Percentiles rank a stretch among this genome's conserved stretches.
Conservation (phyloP, 2,329 filamentous ascomycete species). For the Metarhizium album region DNA sequence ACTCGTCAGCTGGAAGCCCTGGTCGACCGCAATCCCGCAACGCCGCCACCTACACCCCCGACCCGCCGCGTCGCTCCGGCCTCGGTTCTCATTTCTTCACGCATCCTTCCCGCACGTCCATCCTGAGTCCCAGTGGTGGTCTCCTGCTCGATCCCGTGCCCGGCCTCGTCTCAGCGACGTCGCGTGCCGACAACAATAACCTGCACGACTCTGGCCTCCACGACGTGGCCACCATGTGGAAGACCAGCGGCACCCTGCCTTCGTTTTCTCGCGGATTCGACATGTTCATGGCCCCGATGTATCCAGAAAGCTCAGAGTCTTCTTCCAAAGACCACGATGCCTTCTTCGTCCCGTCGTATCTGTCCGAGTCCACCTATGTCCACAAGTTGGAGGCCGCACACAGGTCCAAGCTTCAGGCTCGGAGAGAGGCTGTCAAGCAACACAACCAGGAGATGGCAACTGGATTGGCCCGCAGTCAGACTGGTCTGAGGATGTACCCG, state of each 20-base stretch:
- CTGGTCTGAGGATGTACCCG: conserved; percentile 9
- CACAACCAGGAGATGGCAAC: neutral
- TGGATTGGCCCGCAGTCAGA: neutral
- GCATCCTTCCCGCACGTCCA: conserved; percentile 24
- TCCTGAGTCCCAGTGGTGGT: conserved; percentile 39
- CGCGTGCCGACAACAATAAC: conserved; percentile 9
- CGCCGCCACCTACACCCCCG: conserved; percentile 16
- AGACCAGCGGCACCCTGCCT: conserved; percentile 22
- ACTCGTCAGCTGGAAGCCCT: conserved; percentile 12
- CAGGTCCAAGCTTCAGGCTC: conserved; percentile 44
- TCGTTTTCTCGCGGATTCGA: conserved; percentile 44
- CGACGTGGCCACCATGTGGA: conserved; percentile 14
- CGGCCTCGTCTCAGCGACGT: conserved; percentile 2
- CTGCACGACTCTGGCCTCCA: conserved; percentile 25
- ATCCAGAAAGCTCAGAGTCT: conserved; percentile 15
- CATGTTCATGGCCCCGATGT: conserved; percentile 29
- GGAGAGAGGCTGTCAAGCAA: conserved; percentile 18
- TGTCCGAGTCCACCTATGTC: conserved; percentile 67
- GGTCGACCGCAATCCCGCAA: conserved; percentile 6
- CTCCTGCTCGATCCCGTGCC: conserved; percentile 12
- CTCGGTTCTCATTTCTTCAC: conserved; percentile 35
- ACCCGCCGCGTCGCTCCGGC: conserved; percentile 20
- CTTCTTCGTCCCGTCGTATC: conserved; percentile 80
- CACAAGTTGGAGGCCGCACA: conserved; percentile 63
- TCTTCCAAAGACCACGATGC: conserved; percentile 18